Percentiles rank a stretch among this genome's conserved stretches.
Evolutionary conservation across 1,284 basidiomycete genomes (phyloP).

Genomic region (Rhodofomes roseus): DNA sequence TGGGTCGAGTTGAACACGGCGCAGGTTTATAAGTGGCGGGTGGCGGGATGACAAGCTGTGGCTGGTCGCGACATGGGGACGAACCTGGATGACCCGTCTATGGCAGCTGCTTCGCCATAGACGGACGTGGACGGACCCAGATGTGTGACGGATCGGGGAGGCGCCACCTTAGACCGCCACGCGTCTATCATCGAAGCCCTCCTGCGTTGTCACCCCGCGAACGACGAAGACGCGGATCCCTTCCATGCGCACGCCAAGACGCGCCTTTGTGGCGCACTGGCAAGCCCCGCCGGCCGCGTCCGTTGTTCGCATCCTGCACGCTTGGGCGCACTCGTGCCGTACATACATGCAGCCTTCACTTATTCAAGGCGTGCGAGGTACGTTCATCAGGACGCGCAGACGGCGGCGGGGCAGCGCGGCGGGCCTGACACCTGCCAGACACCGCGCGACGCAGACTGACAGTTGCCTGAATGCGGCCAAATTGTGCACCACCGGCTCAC

Average conservation of each 20-base stretch:
- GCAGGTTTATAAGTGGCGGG: conserved; percentile 22
- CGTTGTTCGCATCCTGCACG: background rate
- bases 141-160: conserved; percentile 12
- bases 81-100: conserved; percentile 7
- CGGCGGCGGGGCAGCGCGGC: background rate
- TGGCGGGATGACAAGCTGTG: conserved; percentile 7
- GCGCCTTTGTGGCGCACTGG: background rate
- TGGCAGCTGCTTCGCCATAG: conserved; percentile 17
- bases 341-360: background rate
- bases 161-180: conserved; percentile 14
- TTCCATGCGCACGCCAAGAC: background rate
- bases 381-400: background rate
- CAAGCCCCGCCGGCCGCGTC: too few species aligned
- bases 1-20: conserved; percentile 3
- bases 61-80: conserved; percentile 8
- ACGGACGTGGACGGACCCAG: conserved; percentile 17
- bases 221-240: conserved; percentile 11
- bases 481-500: background rate
- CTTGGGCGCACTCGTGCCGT: background rate
- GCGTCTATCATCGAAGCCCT: conserved; percentile 5
- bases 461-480: background rate
- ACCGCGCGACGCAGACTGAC: background rate
- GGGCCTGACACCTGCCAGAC: background rate
- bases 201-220: background rate
- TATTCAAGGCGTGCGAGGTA: background rate